Evolutionary conservation across 441 rosid species (phyloP), one percentile per base, ranked within the genome.

Genomic region (Populus tomentosa): DNA sequence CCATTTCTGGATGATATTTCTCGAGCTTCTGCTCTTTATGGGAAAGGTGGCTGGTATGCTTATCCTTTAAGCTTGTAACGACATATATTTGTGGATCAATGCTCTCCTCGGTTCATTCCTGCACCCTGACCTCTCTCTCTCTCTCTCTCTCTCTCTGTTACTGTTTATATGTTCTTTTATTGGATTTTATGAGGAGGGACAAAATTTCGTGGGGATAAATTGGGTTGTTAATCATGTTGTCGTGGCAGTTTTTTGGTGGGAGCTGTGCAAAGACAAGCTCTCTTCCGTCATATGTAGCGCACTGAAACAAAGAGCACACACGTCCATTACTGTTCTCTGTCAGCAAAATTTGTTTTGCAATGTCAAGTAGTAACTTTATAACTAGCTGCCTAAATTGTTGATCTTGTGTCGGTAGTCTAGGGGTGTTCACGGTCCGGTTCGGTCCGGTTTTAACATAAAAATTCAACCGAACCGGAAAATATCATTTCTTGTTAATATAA

Each of bases 1-100:
- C 21, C 46, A 23, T 74, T 38, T 62, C 62, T 61, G 72, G 77
- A 50, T 69, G 66, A 18, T n/a, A 21, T 71, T 77, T 28, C 67
- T 68, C 30, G 16, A 69, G 75, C 72, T 72, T 36, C 38, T 11
- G 30, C 20, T 71, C 36, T 32, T 46, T 36, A 13, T 26, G 72
- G 61, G 65, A 35, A 62, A 35, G 59, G 66, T 24, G 21, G 53
- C 6, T 67, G 69, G 40, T 59, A 33, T 76, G 36, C 20, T 59
- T 70, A 65, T 23, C 68, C 50, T 53, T 13, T 72, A 35, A 72
- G 42, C 28, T 66, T 72, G 80, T 61, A 63, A 14, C 50, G 56
- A 71, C 56, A 67, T 50, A n/a, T 5, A 33, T 76, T 69, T 69
- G 73, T 56, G 28, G 35, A 8, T 69, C 20, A n/a, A 53, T 35